A percentile compares a stretch with the other conserved stretches of the same genome.
phyloP scores from a whole-genome alignment of 2,329 filamentous ascomycete species.

The Xylariaceae sp. region DNA sequence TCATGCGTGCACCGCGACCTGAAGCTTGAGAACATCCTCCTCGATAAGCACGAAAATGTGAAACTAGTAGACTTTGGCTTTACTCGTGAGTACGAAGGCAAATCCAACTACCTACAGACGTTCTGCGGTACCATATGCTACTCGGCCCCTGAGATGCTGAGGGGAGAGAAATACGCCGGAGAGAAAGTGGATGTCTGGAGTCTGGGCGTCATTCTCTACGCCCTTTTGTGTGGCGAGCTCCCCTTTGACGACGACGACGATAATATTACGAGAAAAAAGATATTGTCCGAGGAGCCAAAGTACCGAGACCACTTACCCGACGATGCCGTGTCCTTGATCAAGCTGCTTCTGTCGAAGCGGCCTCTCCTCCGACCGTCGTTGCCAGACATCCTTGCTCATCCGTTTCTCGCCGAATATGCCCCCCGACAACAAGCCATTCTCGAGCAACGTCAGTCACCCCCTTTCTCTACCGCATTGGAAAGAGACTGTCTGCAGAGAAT shows the following conservation, averaged over 20 bases:
- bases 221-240: conserved; percentile 75
- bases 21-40: conserved; percentile 91
- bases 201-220: conserved; percentile 77
- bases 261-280: conserved; percentile 74
- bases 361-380: conserved; percentile 76
- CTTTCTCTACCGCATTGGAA: conserved; percentile 81
- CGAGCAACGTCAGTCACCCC: conserved; percentile 70
- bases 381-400: conserved; percentile 78
- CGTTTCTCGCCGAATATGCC: conserved; percentile 83
- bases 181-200: conserved; percentile 99
- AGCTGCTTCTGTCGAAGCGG: conserved; percentile 79
- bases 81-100: conserved; percentile 93
- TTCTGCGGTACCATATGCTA: conserved; percentile 98
- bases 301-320: conserved; percentile 76
- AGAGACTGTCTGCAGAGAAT: conserved; percentile 89
- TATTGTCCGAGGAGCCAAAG: conserved; percentile 77
- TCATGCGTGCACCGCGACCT: conserved; percentile 95
- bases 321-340: conserved; percentile 72
- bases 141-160: conserved; percentile 96
- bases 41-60: conserved; percentile 96
- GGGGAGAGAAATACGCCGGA: conserved; percentile 94
- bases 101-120: conserved; percentile 89
- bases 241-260: conserved; percentile 98
- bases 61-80: conserved; percentile 98
- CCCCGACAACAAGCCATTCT: conserved; percentile 85